Evolutionary conservation across 2,329 filamentous ascomycete genomes (phyloP), one percentile per base, ranked within the genome.

Genomic region (Boeremia exigua): DNA sequence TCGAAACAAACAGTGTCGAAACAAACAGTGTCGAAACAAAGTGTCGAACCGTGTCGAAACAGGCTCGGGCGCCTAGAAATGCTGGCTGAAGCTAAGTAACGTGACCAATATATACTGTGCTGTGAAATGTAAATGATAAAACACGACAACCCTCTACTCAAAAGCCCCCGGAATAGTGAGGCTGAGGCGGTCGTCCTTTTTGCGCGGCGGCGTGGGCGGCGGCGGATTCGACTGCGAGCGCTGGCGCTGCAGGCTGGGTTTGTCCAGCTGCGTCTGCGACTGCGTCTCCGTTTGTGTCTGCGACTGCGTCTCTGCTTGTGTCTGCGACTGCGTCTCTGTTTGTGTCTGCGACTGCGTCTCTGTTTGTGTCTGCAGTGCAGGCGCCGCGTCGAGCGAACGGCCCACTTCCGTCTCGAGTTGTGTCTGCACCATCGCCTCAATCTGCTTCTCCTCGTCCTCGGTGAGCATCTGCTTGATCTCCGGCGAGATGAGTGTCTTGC

Each of bases 151-250:
- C 14, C 8, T 30, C 27, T 58, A 66, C 10, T 69, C 61, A 45
- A 73, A 73, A 6, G 68, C 56, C 3, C 73, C 73, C 0, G 71
- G 73, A 32, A 76, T 76, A 19, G 66, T 67, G 46, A 76, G 42
- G 49, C 71, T 75, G 3, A 76, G 51, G 10, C 73, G 54, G 19
- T 72, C 70, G 3, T 74, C 72, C 61, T 70, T 72, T 54, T 70
- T 72, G 51, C 58, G 62, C 25, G 59, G 50, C 29, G 56, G 53
- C 2, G 68, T 44, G 0, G 56, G 48, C 10, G 67, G 60, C 5
- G 59, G 60, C 4, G 59, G 68, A 14, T 69, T 63, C 6, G 72
- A 75, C 6, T 50, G 53, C 1, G 69, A 68, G 40, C 70, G 68
- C 33, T 67, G 61, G 14, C 63, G 70, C 27, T 66, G 58, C 19